Evolutionary conservation across 345 rosid species (phyloP), one percentile per base, ranked within the genome.

Genomic region (Populus tremula): DNA sequence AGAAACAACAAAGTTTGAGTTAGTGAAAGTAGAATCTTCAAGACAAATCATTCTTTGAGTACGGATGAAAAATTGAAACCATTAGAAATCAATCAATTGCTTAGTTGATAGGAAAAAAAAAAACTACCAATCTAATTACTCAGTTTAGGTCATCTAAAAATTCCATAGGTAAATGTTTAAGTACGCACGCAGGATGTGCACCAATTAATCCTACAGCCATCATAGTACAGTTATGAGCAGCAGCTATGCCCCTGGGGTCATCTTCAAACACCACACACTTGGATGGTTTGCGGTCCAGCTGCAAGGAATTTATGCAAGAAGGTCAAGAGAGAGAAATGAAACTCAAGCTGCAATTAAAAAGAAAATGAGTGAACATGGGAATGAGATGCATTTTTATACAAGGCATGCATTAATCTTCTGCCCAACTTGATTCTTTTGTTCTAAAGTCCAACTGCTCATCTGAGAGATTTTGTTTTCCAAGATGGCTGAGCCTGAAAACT

Each of bases 191-290:
- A 0, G 92, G 93, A 80, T 91, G 97, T 75, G 94, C 71, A 6
- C 99, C 99, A 63, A 95, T 95, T 64, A 95, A 69, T 71, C 90
- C 99, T 53, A 95, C 84, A 6, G 98, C 98, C 99, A 95, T 95
- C 99, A 95, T 93, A 8, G 98, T 95, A 80, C 99, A 95, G 81
- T 93, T 93, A 83, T 95, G 99, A 78, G 99, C 97, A 0, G 99
- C 99, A 17, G 99, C 85, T 71, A 92, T 88, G 73, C 93, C 96
- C 70, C 99, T 85, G 21, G 98, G 97, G 75, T 93, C 96, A 84
- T 93, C 99, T 85, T 92, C 98, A 70, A 95, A 95, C 56, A 92
- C 99, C 25, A 95, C 91, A 72, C 99, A 95, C 82, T 93, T 95
- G 1, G 97, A 89, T 18, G 99, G 99, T 82, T 95, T 95, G 67